Evolutionary conservation across 768 basidiomycete genomes (phyloP).

Genomic region (Russula griseocarnosa): DNA sequence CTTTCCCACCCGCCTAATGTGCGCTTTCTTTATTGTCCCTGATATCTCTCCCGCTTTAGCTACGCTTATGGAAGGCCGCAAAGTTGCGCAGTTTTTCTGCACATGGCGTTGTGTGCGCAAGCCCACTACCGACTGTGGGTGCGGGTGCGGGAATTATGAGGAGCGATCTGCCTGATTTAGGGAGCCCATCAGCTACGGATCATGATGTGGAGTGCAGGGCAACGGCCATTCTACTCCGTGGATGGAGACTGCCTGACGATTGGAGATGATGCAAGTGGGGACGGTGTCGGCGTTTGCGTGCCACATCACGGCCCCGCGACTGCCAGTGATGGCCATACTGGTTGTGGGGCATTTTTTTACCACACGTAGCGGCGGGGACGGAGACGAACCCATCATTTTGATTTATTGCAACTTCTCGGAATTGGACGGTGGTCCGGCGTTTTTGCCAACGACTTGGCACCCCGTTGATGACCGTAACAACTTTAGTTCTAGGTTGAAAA

Average conservation of each 20-base stretch:
- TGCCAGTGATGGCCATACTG: no score
- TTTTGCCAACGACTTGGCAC: background rate
- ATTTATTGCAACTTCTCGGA: background rate
- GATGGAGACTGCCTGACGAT: background rate
- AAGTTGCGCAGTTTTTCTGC: background rate
- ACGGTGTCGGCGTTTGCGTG: background rate
- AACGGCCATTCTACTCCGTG: background rate
- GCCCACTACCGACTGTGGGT: background rate
- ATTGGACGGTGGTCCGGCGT: background rate
- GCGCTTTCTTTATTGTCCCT: background rate
- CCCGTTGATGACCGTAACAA: no score
- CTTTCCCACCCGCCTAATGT: background rate
- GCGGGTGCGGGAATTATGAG: background rate
- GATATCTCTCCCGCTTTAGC: background rate
- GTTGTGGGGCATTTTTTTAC: background rate
- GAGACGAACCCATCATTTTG: background rate
- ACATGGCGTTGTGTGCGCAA: background rate
- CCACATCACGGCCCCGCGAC: background rate
- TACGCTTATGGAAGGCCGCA: background rate
- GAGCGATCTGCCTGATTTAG: background rate
- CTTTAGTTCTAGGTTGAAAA: background rate
- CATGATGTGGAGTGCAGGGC: background rate
- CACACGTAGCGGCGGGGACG: background rate
- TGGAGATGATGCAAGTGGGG: background rate
- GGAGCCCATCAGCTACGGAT: background rate